Evolutionary conservation across 495 filamentous ascomycete genomes (phyloP), one percentile per base, ranked within the genome.

Genomic region (Rostrohypoxylon terebratum): DNA sequence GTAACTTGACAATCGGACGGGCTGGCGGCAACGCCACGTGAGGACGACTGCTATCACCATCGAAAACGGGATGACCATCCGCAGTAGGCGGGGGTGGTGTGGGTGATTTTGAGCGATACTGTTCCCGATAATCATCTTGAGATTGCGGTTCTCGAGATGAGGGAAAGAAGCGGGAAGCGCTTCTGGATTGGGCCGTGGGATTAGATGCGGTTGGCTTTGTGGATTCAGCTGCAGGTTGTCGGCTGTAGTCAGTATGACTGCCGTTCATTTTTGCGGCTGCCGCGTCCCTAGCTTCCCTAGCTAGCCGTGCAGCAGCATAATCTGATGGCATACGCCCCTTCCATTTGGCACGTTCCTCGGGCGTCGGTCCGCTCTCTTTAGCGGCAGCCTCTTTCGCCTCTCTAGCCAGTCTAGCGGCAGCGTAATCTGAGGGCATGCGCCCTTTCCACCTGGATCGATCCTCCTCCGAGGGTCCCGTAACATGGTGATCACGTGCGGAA

Each of bases 61-160:
- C 87, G 65, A 90, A 93, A 4, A 88, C 92, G 0, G 92, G 92
- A 73, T 94, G 92, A 20, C 84, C 84, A 42, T 80, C 85, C 65
- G 88, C 90, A 58, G 93, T 92, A 0, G 92, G 91, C 5, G 92
- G 92, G 36, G 92, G 92, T 1, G 92, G 91, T 1, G 91, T 92
- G 0, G 86, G 86, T 0, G 86, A 86, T n/a, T 80, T 80, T 20
- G 78, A 77, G 5, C 82, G 79, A 0, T 59, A 48, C 3, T 71
- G 45, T 14, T 79, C 69, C 13, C 59, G 67, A 23, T 14, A 51
- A 20, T 28, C 21, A 42, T 69, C 60, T 11, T 62, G 53, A 4
- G 14, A 20, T 7, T 63, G 67, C 8, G 21, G n/a, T 9, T 66
- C 71, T 36, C 71, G 66, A 18, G 69, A 33, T 1, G 68, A 77